These are phyloP conservation scores for Ustilago bromivora DNA, from an alignment of 1,284 basidiomycete species.

Conservation along the genomic window DNA sequence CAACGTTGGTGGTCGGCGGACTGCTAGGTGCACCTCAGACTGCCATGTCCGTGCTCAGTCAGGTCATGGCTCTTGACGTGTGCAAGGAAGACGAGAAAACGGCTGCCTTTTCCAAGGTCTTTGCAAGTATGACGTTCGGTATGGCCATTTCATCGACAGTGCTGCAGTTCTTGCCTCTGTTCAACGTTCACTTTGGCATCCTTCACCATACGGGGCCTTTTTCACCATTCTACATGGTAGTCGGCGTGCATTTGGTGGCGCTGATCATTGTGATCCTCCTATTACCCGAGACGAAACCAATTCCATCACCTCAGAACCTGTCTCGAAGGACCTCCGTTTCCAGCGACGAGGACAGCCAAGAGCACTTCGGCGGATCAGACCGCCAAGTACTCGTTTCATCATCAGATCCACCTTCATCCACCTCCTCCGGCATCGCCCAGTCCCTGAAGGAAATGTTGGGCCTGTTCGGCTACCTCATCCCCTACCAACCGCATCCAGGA, in stretches of 20 bases:
- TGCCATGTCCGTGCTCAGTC: slow-evolving; percentile 13
- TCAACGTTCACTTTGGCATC: slow-evolving; percentile 37
- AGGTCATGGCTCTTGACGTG: slow-evolving; percentile 43
- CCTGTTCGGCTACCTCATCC: slow-evolving; percentile 34
- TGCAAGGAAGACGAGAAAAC: slow-evolving; percentile 38
- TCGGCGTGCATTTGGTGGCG: background rate
- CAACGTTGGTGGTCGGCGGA: background rate
- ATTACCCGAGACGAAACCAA: slow-evolving; percentile 28
- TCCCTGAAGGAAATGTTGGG: slow-evolving; percentile 11
- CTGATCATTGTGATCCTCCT: slow-evolving; percentile 6
- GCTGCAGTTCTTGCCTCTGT: slow-evolving; percentile 21
- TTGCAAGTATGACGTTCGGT: slow-evolving; percentile 23
- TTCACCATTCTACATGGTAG: slow-evolving; percentile 35
- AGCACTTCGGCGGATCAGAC: background rate
- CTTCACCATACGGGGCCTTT: slow-evolving; percentile 36
- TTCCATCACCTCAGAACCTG: background rate
- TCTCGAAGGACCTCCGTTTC: slow-evolving; percentile 20
- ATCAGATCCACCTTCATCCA: background rate
- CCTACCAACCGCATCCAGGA: slow-evolving; percentile 21
- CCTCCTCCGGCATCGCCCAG: background rate
- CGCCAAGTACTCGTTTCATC: background rate
- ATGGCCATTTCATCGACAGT: slow-evolving; percentile 22
- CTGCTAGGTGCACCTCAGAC: slow-evolving; percentile 23
- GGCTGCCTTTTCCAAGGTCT: slow-evolving; percentile 17
- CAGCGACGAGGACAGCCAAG: slow-evolving; percentile 8